A percentile compares a stretch with the other conserved stretches of the same genome.
These are phyloP conservation scores for Eucalyptus virginea DNA, from an alignment of 345 rosid species.

Conservation along the genomic window DNA sequence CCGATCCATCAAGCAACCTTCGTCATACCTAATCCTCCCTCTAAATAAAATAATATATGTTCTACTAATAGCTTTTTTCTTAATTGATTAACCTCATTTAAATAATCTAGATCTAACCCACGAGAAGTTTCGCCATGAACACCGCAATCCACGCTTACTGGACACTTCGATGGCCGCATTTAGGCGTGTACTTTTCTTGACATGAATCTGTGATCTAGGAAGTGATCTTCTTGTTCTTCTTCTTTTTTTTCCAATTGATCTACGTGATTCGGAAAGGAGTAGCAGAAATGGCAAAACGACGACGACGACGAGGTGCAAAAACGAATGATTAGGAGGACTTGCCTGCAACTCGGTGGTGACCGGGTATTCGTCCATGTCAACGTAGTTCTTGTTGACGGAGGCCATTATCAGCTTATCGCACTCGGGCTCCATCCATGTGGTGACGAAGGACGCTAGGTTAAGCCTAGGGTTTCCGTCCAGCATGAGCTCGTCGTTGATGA, in stretches of 20 bases:
- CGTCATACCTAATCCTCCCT: background rate
- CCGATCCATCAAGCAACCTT: background rate
- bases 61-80: background rate
- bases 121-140: background rate
- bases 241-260: background rate
- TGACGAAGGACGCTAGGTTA: slow-evolving; percentile 48
- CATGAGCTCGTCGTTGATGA: slow-evolving; percentile 52
- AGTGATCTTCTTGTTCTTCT: background rate
- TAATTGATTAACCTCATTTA: background rate
- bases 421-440: slow-evolving; percentile 60
- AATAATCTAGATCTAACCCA: background rate
- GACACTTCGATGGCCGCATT: background rate
- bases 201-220: background rate
- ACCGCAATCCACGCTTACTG: background rate
- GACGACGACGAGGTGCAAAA: background rate
- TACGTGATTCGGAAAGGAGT: background rate
- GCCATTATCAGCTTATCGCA: slow-evolving; percentile 50
- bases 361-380: slow-evolving; percentile 60
- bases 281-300: background rate
- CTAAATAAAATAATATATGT: background rate
- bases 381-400: slow-evolving; percentile 42
- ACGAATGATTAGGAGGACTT: background rate
- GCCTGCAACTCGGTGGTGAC: slow-evolving; percentile 56
- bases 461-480: slow-evolving; percentile 46
- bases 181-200: background rate